These are phyloP conservation scores for Singerocomus inundabilis DNA, from an alignment of 1,284 basidiomycete species.

Conservation along the genomic window DNA sequence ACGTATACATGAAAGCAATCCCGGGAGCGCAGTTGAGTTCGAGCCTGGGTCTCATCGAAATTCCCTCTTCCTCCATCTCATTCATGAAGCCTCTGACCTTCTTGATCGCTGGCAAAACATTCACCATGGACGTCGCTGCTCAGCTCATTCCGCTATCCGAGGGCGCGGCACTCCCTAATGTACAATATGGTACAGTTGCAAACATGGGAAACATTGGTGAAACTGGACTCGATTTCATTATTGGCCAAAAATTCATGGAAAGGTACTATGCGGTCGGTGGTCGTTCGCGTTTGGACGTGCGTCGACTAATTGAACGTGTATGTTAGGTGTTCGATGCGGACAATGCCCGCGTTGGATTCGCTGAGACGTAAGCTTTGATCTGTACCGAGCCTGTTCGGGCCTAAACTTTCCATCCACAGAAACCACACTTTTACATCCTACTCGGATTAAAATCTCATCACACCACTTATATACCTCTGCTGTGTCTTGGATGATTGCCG, in stretches of 20 bases:
- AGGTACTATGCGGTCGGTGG: slow-evolving; percentile 25
- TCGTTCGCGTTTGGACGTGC: neutral
- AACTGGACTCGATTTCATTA: slow-evolving; percentile 21
- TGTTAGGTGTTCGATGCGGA: slow-evolving; percentile 25
- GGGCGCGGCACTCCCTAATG: slow-evolving; percentile 8
- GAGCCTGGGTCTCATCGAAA: slow-evolving; percentile 14
- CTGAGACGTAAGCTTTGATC: slow-evolving; percentile 21
- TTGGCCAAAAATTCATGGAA: slow-evolving; percentile 29
- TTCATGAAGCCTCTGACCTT: slow-evolving; percentile 24
- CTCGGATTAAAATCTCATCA: neutral
- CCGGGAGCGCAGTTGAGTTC: slow-evolving; percentile 17
- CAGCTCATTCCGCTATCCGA: slow-evolving; percentile 24
- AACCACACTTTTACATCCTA: slow-evolving; percentile 10
- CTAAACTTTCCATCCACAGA: slow-evolving; percentile 4
- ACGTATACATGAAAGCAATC: slow-evolving; percentile 17
- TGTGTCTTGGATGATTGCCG: too few relatives aligned
- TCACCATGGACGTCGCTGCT: slow-evolving; percentile 13
- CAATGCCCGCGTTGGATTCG: slow-evolving; percentile 21
- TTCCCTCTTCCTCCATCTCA: slow-evolving; percentile 13
- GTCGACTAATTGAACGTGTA: neutral
- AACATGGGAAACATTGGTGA: slow-evolving; percentile 7
- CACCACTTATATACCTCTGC: too few relatives aligned
- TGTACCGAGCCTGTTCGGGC: neutral
- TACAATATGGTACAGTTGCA: slow-evolving; percentile 18
- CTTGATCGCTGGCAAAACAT: slow-evolving; percentile 10